Evolutionary conservation across 2,329 filamentous ascomycete species (phyloP).

Genomic region (Cryphonectria carpinicola): DNA sequence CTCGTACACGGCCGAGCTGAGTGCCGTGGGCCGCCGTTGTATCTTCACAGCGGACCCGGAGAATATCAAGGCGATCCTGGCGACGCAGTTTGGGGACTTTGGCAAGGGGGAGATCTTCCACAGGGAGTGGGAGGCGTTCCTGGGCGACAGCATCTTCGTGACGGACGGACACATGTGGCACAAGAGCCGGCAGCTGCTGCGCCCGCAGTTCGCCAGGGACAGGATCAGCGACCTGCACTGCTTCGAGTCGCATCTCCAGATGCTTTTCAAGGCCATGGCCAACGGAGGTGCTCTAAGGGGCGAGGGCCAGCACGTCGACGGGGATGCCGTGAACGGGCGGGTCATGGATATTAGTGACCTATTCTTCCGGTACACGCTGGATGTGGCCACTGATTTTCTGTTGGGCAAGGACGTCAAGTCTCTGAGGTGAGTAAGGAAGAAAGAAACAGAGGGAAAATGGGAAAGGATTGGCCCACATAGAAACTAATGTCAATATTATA

Average conservation of each 20-base stretch:
- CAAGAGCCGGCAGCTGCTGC: slow-evolving; percentile 75
- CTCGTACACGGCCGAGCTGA: slow-evolving; percentile 64
- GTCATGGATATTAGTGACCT: slow-evolving; percentile 74
- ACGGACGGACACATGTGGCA: slow-evolving; percentile 84
- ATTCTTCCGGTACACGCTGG: slow-evolving; percentile 84
- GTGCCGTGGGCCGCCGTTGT: slow-evolving; percentile 59
- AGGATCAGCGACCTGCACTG: slow-evolving; percentile 80
- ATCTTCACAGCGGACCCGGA: slow-evolving; percentile 82
- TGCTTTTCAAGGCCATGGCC: slow-evolving; percentile 70
- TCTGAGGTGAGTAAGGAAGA: slow-evolving; percentile 47
- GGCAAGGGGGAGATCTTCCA: slow-evolving; percentile 82
- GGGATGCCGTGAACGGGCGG: slow-evolving; percentile 62
- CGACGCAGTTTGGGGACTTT: slow-evolving; percentile 82
- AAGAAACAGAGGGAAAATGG: no score
- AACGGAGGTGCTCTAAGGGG: slow-evolving; percentile 61
- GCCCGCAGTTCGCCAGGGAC: slow-evolving; percentile 86
- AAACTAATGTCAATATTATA: slow-evolving; percentile 31
- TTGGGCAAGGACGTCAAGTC: slow-evolving; percentile 75
- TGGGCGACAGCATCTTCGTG: slow-evolving; percentile 77
- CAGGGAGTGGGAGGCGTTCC: slow-evolving; percentile 72
- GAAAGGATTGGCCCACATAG: neutral
- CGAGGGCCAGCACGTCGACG: slow-evolving; percentile 65
- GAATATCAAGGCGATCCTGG: slow-evolving; percentile 90
- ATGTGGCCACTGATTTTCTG: slow-evolving; percentile 85
- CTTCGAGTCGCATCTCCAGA: slow-evolving; percentile 78